Base-by-base conservation (phyloP, 345 rosid species). In the Populus alba region DNA sequence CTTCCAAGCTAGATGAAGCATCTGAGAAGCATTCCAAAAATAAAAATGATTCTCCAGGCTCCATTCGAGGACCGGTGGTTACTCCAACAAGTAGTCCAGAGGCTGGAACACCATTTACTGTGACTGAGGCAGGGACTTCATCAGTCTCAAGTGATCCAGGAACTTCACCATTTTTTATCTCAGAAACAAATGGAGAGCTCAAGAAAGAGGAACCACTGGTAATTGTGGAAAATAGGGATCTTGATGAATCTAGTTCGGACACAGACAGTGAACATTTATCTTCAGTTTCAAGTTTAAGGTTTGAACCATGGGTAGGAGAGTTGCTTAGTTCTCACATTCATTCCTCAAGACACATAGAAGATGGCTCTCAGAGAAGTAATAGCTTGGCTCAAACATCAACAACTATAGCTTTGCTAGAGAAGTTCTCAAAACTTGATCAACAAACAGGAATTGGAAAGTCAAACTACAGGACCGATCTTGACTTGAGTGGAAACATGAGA, bases 61-160 rank as follows among this genome's bases (percentile, higher is more conserved):
- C 97, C 67, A 83, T 88, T 17, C 80, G 88, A 72, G 98, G 95
- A 49, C 93, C 91, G 5, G 89, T 86, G 75, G 98, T 92, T 23
- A 94, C 98, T 77, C 96, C 99, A 72, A 88, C 90, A 6, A 92
- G 97, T 72, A 94, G 98, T 88, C 99, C 98, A 22, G 99, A 97
- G 90, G 88, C 90, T 22, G 94, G 99, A 77, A 94, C 99, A 45
- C 97, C 99, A 38, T 97, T 97, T 81, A 94, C 98, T 76, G 83
- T 91, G 22, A 97, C 99, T 29, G 99, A 97, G 86, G 96, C 92
- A 3, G 99, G 91, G 70, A 92, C 97, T 49, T 97, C 99, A 47
- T 97, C 98, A 27, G 93, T 94, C 65, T 94, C 99, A 6, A 97
- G 99, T 83, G 99, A 94, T 86, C 94, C 82, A 0, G 99, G 98